phyloP scores from a whole-genome alignment of 495 filamentous ascomycete species.

The Penicillium crystallinum region DNA sequence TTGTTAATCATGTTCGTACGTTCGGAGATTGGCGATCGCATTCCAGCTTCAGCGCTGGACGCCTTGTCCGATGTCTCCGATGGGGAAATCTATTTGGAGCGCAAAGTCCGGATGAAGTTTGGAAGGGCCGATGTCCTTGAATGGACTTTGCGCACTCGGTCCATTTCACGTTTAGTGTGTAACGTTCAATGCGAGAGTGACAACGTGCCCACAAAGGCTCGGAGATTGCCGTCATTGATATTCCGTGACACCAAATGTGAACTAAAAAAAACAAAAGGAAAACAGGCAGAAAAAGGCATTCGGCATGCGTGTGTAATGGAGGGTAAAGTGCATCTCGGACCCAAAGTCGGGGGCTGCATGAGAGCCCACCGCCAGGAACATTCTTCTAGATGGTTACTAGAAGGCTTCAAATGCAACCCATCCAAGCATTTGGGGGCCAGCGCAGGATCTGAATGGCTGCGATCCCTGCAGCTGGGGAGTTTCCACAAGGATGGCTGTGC shows the following conservation, averaged over 20 bases:
- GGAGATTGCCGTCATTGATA: conserved; percentile 21
- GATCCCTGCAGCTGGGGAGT: conserved; percentile 11
- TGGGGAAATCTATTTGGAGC: background rate
- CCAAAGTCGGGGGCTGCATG: conserved; percentile 12
- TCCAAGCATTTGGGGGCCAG: conserved; percentile 22
- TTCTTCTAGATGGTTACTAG: conserved; percentile 32
- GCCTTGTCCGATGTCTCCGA: conserved; percentile 20
- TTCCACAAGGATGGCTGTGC: conserved; percentile 16
- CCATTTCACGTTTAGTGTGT: conserved; percentile 24
- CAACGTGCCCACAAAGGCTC: conserved; percentile 8
- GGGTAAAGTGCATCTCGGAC: background rate
- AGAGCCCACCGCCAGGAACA: conserved; percentile 28
- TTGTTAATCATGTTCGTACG: background rate
- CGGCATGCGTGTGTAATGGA: background rate
- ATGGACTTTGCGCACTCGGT: conserved; percentile 19
- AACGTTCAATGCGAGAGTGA: conserved; percentile 5
- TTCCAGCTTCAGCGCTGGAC: conserved; percentile 7
- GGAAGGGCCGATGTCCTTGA: conserved; percentile 8
- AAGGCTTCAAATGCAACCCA: conserved; percentile 20
- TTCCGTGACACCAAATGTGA: background rate
- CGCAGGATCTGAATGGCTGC: conserved; percentile 12
- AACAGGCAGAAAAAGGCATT: no score
- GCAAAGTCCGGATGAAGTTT: background rate
- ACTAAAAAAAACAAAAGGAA: background rate
- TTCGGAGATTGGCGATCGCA: conserved; percentile 5